These are phyloP conservation scores for Penicillium brevicompactum DNA, from an alignment of 2,329 filamentous ascomycete genomes.

Conservation along the genomic window DNA sequence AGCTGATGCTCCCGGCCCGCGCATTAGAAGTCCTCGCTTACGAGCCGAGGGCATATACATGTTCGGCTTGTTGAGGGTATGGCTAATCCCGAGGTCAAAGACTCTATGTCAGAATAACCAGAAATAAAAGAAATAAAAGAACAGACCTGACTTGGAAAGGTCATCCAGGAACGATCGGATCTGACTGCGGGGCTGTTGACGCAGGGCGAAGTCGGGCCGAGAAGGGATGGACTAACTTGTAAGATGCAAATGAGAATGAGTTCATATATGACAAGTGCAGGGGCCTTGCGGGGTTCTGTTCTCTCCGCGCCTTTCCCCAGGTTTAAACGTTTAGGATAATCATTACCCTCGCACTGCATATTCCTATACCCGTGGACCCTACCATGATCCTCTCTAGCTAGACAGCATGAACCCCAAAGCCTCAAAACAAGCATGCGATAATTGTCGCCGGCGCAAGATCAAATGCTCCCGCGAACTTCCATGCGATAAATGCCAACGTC, in stretches of 20 bases:
- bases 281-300: constrained; percentile 18
- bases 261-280: constrained; percentile 1
- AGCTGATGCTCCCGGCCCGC: background rate
- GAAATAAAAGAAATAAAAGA: background rate
- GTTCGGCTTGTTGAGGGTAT: too few relatives aligned
- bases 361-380: background rate
- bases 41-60: background rate
- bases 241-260: background rate
- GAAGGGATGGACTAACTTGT: background rate
- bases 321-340: background rate
- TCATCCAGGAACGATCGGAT: background rate
- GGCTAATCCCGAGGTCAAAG: too few relatives aligned
- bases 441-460: constrained; percentile 46
- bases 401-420: constrained; percentile 19
- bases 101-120: background rate
- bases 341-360: background rate
- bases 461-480: constrained; percentile 45
- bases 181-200: background rate
- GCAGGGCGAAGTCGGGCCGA: background rate
- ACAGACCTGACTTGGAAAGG: background rate
- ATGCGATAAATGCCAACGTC: constrained; percentile 44
- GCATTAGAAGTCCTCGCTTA: background rate
- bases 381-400: constrained; percentile 24
- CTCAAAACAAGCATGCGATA: constrained; percentile 43
- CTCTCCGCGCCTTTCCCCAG: constrained; percentile 20